phyloP scores from a whole-genome alignment of 805 yeast genomes.

The Hermanozyma aechmeae region DNA sequence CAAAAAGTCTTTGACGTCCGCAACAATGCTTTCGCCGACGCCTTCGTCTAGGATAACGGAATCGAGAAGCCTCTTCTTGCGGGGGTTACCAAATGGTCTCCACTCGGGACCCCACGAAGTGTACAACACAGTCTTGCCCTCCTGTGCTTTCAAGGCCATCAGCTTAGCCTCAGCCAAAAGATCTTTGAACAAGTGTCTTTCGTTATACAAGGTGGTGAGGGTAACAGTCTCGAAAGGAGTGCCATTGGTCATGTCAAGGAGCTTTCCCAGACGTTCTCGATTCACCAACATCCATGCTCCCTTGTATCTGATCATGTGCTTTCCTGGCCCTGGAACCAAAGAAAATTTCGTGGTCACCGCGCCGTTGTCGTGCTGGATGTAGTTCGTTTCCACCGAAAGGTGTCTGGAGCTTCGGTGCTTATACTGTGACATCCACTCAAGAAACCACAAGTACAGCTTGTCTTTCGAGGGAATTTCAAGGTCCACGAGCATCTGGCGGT shows the following conservation, averaged over 20 bases:
- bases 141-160: conserved; percentile 71
- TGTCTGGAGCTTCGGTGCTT: conserved; percentile 73
- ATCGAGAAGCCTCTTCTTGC: conserved; percentile 74
- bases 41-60: conserved; percentile 81
- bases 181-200: conserved; percentile 58
- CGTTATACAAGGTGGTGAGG: conserved; percentile 79
- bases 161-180: conserved; percentile 76
- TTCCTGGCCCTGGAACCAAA: conserved; percentile 96
- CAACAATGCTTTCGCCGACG: conserved; percentile 52
- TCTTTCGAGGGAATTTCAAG: conserved; percentile 90
- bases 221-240: conserved; percentile 96
- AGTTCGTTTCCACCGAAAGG: conserved; percentile 81
- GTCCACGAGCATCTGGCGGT: conserved; percentile 81
- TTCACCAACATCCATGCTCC: conserved; percentile 85
- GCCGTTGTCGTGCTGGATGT: conserved; percentile 86
- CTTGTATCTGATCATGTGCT: conserved; percentile 74
- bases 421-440: conserved; percentile 90
- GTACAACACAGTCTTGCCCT: conserved; percentile 88
- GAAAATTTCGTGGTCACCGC: conserved; percentile 79
- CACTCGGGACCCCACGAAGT: conserved; percentile 98
- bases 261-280: conserved; percentile 82
- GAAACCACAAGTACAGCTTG: conserved; percentile 88
- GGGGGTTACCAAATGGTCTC: conserved; percentile 96
- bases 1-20: conserved; percentile 76
- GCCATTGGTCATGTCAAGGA: conserved; percentile 83